These are phyloP conservation scores for Lolium rigidum DNA, from an alignment of 176 grass and related monocot species.

Conservation along the genomic window DNA sequence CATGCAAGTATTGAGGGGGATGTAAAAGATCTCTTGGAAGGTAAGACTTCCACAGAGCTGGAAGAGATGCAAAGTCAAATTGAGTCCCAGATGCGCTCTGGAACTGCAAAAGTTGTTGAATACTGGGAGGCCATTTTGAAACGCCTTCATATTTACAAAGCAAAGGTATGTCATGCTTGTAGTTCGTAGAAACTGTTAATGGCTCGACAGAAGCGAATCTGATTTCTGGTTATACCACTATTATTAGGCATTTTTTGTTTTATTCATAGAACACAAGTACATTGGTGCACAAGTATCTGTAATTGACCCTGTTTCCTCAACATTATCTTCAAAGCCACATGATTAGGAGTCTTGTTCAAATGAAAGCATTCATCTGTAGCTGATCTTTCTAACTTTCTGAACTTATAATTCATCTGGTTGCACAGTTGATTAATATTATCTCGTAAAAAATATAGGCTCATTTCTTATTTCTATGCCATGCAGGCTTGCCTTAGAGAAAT, in stretches of 20 bases:
- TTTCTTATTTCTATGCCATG: slow-evolving; percentile 32
- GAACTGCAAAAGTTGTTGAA: slow-evolving; percentile 97
- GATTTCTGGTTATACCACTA: not conserved
- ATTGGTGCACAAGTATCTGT: not conserved
- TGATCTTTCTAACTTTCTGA: slow-evolving; percentile 12
- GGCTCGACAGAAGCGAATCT: slow-evolving; percentile 26
- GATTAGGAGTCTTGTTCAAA: slow-evolving; percentile 19
- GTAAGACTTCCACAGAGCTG: slow-evolving; percentile 70
- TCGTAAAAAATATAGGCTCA: not conserved
- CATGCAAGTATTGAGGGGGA: slow-evolving; percentile 92
- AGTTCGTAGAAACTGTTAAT: slow-evolving; percentile 22
- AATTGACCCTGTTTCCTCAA: not conserved
- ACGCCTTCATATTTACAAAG: slow-evolving; percentile 94
- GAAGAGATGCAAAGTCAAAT: slow-evolving; percentile 93
- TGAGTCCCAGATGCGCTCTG: slow-evolving; percentile 94
- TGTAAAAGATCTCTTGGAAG: slow-evolving; percentile 89
- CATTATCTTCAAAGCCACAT: slow-evolving; percentile 21
- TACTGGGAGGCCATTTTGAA: slow-evolving; percentile 98
- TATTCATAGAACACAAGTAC: slow-evolving; percentile 15
- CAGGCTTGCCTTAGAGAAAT: slow-evolving; percentile 93
- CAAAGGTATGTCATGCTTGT: slow-evolving; percentile 76
- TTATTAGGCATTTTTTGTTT: not conserved
- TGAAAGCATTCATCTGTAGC: slow-evolving; percentile 20
- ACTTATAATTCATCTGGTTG: slow-evolving; percentile 29
- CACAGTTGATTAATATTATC: not conserved